phyloP scores from a whole-genome alignment of 768 basidiomycete genomes.

The Boletus barrowsii region DNA sequence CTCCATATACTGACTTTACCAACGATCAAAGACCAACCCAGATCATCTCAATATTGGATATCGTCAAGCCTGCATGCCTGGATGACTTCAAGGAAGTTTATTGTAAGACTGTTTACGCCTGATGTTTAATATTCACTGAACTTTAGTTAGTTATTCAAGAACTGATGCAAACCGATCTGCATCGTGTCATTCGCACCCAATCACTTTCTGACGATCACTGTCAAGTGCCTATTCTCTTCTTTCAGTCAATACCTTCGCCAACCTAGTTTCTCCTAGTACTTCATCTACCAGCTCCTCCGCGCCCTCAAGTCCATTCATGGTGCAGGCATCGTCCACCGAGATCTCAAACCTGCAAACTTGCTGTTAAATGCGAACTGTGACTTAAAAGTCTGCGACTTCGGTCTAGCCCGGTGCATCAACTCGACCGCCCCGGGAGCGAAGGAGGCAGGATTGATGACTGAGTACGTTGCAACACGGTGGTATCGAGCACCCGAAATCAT shows the following conservation, averaged over 20 bases:
- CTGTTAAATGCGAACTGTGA: constrained; percentile 89
- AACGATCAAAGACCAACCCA: constrained; percentile 28
- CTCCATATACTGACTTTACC: background rate
- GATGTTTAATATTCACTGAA: constrained; percentile 3
- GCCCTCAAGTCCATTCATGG: constrained; percentile 89
- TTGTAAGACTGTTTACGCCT: constrained; percentile 41
- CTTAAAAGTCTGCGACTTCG: constrained; percentile 88
- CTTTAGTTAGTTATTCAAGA: constrained; percentile 67
- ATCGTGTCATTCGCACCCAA: constrained; percentile 88
- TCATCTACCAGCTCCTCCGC: constrained; percentile 80
- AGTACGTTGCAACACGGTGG: constrained; percentile 91
- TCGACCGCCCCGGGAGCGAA: constrained; percentile 50
- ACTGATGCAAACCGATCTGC: constrained; percentile 87
- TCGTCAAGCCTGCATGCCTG: constrained; percentile 73
- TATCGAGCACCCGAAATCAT: constrained; percentile 94
- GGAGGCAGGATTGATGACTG: constrained; percentile 70
- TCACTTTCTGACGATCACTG: constrained; percentile 89
- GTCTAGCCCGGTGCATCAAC: constrained; percentile 68
- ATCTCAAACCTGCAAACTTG: constrained; percentile 84
- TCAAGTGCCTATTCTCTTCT: constrained; percentile 44
- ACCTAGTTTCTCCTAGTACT: constrained; percentile 48
- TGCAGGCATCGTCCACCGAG: constrained; percentile 76
- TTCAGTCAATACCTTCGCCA: background rate
- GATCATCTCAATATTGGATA: constrained; percentile 93
- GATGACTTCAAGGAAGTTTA: constrained; percentile 87